These are phyloP conservation scores for Pterulicium gracile DNA, from an alignment of 1,284 basidiomycete genomes.

Conservation along the genomic window DNA sequence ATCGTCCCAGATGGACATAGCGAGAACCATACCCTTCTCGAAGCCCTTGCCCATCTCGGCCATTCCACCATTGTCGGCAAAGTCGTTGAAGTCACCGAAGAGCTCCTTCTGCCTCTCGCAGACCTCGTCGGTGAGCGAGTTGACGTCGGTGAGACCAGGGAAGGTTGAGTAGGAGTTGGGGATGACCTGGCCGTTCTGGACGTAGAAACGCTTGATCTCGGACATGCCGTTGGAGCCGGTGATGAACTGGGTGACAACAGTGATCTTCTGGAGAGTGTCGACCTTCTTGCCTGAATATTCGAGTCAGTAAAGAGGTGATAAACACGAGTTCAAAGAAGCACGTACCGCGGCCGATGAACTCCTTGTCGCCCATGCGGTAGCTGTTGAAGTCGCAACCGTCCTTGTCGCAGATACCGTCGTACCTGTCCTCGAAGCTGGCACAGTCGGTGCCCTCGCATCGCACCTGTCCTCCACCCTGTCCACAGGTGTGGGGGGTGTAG, in stretches of 20 bases:
- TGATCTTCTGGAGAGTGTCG: slow-evolving; percentile 34
- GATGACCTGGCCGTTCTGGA: slow-evolving; percentile 38
- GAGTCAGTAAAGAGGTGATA: not conserved
- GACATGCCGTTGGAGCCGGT: slow-evolving; percentile 26
- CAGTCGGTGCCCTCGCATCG: slow-evolving; percentile 25
- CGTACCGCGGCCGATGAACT: slow-evolving; percentile 29
- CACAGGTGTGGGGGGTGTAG: slow-evolving; percentile 29
- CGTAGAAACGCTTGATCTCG: slow-evolving; percentile 41
- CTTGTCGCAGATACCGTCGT: slow-evolving; percentile 33
- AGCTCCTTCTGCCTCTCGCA: slow-evolving; percentile 10
- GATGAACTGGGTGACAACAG: slow-evolving; percentile 46
- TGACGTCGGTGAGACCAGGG: too few relatives aligned
- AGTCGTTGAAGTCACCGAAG: slow-evolving; percentile 27
- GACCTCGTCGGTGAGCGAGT: slow-evolving; percentile 5
- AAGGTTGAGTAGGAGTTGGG: slow-evolving; percentile 34
- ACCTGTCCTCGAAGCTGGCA: slow-evolving; percentile 17
- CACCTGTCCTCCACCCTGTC: slow-evolving; percentile 19
- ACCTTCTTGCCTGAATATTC: slow-evolving; percentile 21
- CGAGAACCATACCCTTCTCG: slow-evolving; percentile 29
- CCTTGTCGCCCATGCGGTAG: slow-evolving; percentile 35
- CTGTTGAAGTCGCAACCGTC: slow-evolving; percentile 49
- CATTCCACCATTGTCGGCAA: slow-evolving; percentile 27
- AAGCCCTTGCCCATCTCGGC: slow-evolving; percentile 26
- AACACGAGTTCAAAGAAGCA: not conserved
- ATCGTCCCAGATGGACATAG: slow-evolving; percentile 45